Evolutionary conservation across 495 filamentous ascomycete genomes (phyloP), one percentile per base, ranked within the genome.

Genomic region (Glonium stellatum): DNA sequence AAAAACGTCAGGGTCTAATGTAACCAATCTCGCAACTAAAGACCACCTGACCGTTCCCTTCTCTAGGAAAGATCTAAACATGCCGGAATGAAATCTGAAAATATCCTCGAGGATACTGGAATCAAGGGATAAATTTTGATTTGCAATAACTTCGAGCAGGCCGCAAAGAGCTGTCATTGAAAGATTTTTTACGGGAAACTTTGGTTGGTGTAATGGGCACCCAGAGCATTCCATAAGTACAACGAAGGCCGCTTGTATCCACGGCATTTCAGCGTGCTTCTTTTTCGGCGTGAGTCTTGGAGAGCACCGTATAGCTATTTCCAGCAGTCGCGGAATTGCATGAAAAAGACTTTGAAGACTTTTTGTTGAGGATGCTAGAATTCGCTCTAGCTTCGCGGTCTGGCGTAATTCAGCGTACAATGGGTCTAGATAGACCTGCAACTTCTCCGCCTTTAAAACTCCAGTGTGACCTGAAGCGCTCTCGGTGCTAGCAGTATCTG

Each of bases 171-270:
- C 50, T 21, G 31, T 21, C 15, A 67, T 52, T 5, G 65, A 57
- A 10, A 25, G 19, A n/a, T n/a, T n/a, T 21, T 31, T 21, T 1
- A 53, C 19, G 11, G 58, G 10, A 22, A 48, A 55, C 25, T 55
- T 42, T 5, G 57, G 61, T 3, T 44, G 42, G n/a, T 61, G 54
- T 23, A 63, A 50, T 12, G 65, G 44, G 44, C 67, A 70, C 36
- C 60, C 64, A 19, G 52, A 23, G 46, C 70, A 71, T 53, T 66
- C 62, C 10, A 63, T 22, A 5, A 75, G 59, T 10, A 60, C 62
- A 27, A 58, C 52, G 47, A 73, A 71, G 25, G 70, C 57, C 1
- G 58, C 46, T 47, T 76, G 69, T 22, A 71, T 60, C 73, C 73
- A 76, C 18, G 69, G 52, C 42, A 22, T 55, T 47, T 72, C 67